Base-by-base conservation (phyloP, 768 basidiomycete genomes). In the Lentinula boryana region DNA sequence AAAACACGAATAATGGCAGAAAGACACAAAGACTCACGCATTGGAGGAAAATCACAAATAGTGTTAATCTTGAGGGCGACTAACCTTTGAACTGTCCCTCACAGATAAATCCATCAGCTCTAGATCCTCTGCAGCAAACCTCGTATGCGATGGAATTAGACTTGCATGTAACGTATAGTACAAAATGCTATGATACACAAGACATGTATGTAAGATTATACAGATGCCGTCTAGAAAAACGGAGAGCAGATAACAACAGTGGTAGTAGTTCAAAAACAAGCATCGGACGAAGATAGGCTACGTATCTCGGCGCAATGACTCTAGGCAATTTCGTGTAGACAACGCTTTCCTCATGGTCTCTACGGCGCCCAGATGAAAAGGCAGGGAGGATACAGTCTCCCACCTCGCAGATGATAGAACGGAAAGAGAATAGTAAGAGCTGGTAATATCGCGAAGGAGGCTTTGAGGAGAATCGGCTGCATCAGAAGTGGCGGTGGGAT, bases 331-430 rank as follows among this genome's bases (percentile, higher is more conserved):
- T 12, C 44, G 36, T 32, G 44, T 21, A 36, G 43, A 48, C 40
- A 80, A 67, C 16, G 77, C 78, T 50, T 71, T 70, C 38, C 73
- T 71, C 83, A 91, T 88, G 18, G 78, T 77, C 60, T 89, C 84
- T 27, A 90, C 77, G 15, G 89, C 88, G 33, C 84, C 86, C 38
- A 93, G 76, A 67, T 93, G 91, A 68, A 88, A 84, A 12, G 91
- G 91, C 56, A 93, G 70, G 41, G 76, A 74, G 9, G 83, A 77
- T 66, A 73, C 76, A 36, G 16, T 73, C 62, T 76, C 76, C 80
- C 80, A 84, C 51, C 81, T 69, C 54, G 70, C 69, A 27, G 72
- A 71, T 2, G 84, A 79, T 9, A 93, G 81, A 32, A 90, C 78
- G 2, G 84, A 76, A 16, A 94, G 80, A 61, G 88, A 87, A 65